phyloP scores from a whole-genome alignment of 2,329 filamentous ascomycete species.

The Fusarium sterilihyphosum region DNA sequence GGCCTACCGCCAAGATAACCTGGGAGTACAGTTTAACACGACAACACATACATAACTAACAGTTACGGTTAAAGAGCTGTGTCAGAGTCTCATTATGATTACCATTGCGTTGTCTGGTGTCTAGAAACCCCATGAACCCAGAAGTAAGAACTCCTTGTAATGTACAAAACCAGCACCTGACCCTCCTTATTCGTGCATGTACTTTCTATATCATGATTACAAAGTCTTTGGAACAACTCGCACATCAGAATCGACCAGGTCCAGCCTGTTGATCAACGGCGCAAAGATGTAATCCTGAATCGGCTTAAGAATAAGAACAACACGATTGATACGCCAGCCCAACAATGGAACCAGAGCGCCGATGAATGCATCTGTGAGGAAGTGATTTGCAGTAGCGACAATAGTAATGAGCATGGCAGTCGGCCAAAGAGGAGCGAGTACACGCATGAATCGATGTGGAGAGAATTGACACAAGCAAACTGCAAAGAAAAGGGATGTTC shows the following conservation, averaged over 20 bases:
- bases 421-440: conserved; percentile 55
- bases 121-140: background rate
- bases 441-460: conserved; percentile 50
- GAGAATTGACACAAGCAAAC: conserved; percentile 51
- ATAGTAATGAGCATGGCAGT: conserved; percentile 54
- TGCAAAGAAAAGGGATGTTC: conserved; percentile 51
- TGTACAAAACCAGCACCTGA: background rate
- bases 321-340: conserved; percentile 47
- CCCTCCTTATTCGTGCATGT: no score
- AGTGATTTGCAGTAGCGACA: conserved; percentile 54
- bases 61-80: background rate
- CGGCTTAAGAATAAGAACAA: conserved; percentile 41
- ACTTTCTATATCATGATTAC: background rate
- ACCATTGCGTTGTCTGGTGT: background rate
- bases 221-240: conserved; percentile 31
- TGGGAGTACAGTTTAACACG: rapidly evolving
- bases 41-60: rapidly evolving
- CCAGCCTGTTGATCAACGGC: conserved; percentile 37
- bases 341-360: conserved; percentile 48
- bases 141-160: background rate
- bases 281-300: conserved; percentile 45
- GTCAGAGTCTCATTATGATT: background rate
- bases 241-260: conserved; percentile 31
- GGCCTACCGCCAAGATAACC: no score
- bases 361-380: conserved; percentile 49